Base-by-base conservation (phyloP, 2,329 filamentous ascomycete species). In the Geosmithia morbida region DNA sequence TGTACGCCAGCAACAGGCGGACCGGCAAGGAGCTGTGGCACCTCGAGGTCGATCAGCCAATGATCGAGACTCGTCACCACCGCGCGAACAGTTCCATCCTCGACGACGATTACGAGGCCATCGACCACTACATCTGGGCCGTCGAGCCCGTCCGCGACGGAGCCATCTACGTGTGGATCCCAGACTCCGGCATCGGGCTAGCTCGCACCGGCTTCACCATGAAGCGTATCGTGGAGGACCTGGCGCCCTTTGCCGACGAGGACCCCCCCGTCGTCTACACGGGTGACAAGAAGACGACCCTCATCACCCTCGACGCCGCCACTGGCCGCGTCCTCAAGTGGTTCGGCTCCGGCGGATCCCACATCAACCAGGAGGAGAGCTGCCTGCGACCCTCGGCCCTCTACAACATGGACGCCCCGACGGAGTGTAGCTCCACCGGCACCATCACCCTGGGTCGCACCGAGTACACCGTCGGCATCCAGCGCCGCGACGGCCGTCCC, bases 71-170 rank as follows among this genome's bases (percentile, higher is more conserved):
- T 43, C 81, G 78, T 49, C 89, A 96, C 62, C 79, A 88, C 61
- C 77, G 81, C 51, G 71, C 75, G 53, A 86, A 87, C 61, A 72
- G 70, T 48, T 83, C 84, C 26, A 60, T 73, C 49, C 59, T 78
- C 43, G 70, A 79, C 47, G 70, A 75, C 39, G 73, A 79, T 60
- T 74, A 76, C 56, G 70, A 74, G 44, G 66, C 79, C 20, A 81
- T 92, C 54, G 87, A 94, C 57, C 85, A 94, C 57, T 92, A 88
- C 57, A 71, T 95, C 44, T 98, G 92, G 87, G 89, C 94, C 48
- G 86, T 98, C 47, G 92, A 97, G 64, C 92, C 92, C 14, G 90
- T 77, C 53, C 80, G 83, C 53, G 85, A 95, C 61, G 92, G 92
- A 3, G 81, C 79, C 56, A 75, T 98, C 41, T 97, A 92, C 59